A percentile compares a stretch with the other conserved stretches of the same genome.
Conservation (phyloP, 352 stramenopile species). For the Phytophthora palmivora region DNA sequence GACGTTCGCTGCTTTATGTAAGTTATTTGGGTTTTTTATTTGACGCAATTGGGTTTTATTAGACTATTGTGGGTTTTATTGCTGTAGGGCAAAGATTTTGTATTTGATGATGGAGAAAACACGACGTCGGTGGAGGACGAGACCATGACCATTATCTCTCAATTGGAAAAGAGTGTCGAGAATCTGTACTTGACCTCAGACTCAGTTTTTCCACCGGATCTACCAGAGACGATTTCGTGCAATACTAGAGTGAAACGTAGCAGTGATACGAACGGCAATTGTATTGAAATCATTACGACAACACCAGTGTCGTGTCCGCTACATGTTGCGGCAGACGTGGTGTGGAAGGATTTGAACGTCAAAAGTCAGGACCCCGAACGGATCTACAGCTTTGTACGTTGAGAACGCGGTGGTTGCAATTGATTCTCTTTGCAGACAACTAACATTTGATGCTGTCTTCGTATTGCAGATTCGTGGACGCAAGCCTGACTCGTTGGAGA, state of each 20-base stretch:
- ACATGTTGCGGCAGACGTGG: conserved; percentile 21
- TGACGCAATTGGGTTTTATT: neutral
- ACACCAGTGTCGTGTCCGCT: conserved; percentile 35
- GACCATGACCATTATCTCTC: conserved; percentile 34
- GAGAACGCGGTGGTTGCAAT: neutral
- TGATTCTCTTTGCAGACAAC: neutral
- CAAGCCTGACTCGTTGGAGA: conserved; percentile 41
- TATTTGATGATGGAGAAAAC: conserved; percentile 34
- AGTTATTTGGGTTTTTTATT: conserved; percentile 3
- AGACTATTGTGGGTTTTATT: conserved; percentile 20
- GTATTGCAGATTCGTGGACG: conserved; percentile 32
- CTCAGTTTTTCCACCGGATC: conserved; percentile 37
- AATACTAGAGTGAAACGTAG: conserved; percentile 37
- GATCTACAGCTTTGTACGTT: conserved; percentile 46
- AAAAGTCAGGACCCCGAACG: conserved; percentile 40
- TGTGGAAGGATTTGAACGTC: conserved; percentile 43
- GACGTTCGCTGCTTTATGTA: conserved; percentile 36
- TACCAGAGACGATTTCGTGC: conserved; percentile 35
- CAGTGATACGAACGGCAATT: conserved; percentile 32
- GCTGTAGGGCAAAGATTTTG: conserved; percentile 30
- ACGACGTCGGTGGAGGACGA: conserved; percentile 23
- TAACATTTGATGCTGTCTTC: neutral
- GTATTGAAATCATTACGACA: conserved; percentile 39
- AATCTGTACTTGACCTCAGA: conserved; percentile 38
- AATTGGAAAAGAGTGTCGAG: conserved; percentile 41